Evolutionary conservation across 2,329 filamentous ascomycete genomes (phyloP), one percentile per base, ranked within the genome.

Genomic region (Aspergillus glaucus): DNA sequence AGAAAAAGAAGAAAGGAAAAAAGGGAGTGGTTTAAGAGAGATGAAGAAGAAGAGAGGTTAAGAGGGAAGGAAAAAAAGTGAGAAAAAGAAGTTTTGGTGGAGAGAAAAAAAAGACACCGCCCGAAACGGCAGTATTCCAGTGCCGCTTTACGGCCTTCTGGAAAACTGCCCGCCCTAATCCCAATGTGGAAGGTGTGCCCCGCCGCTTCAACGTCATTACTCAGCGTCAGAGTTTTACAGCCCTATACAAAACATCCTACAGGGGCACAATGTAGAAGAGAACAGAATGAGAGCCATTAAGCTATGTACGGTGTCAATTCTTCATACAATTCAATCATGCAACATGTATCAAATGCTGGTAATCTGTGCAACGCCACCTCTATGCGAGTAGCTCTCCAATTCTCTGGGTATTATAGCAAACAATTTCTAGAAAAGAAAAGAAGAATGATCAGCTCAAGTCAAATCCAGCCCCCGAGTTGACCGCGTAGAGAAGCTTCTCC

Each of bases 391-490:
- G n/a, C 9, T 10, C 14, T 22, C 22, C 2, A 22, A 6, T 22
- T 22, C 22, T 15, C 34, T 40, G 15, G 19, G 17, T 30, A 40
- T 40, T 15, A 40, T 21, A 32, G 21, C 21, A 40, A 9, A 43
- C 14, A 28, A 22, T 14, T 28, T 44, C 32, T 44, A 32, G 12
- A 8, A 46, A 40, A 49, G n/a, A 46, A 44, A 49, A 49, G 44
- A 45, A 2, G 15, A 17, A 36, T 21, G 17, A 15, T 62, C 43
- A 70, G 51, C 67, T 70, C 47, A 93, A 72, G 74, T 97, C 92
- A 69, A 98, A 98, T 1, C 93, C 92, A 43, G 93, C 92, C 0
- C 90, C 90, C 0, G 88, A 87, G 58, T 88, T 88, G 17, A 96
- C 82, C 7, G 92, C 92, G 69, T 96, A 95, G 46, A 97, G 72